Base-by-base conservation (phyloP, 2,329 filamentous ascomycete genomes). In the Fusarium redolens region DNA sequence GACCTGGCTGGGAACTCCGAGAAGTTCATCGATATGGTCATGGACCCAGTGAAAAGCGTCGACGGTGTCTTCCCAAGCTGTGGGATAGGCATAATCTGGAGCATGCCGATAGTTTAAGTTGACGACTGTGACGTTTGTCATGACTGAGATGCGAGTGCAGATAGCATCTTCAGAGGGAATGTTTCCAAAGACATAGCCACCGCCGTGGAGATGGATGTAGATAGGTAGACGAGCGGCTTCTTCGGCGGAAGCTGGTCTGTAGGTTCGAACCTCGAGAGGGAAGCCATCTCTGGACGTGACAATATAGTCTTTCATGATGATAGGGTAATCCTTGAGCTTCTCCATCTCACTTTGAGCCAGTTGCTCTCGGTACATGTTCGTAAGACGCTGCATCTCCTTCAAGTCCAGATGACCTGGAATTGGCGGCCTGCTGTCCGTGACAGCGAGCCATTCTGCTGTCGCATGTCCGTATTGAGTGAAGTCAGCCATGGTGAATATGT, bases 91-190 rank as follows among this genome's bases (percentile, higher is more conserved):
- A 68, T 84, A 79, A 57, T 90, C 85, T 0, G 89, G 89, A 0
- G 88, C 88, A 72, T 91, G 88, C 0, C 89, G 85, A 75, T 91
- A 91, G 70, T 89, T 88, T 17, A 90, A 80, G 45, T 89, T 88
- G 3, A 90, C 72, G 0, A 90, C 87, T 0, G 86, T 78, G 4
- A 85, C 81, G 2, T 79, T 77, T 0, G 82, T 76, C 8, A 81
- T 80, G 17, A 84, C 75, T 0, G 87, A 85, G 14, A 89, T 83
- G 0, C 82, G 81, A 0, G 85, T 78, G 69, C 88, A 91, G 2
- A 80, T 81, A 0, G 85, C 84, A 60, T 91, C 88, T 67, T 91
- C 89, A 0, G 85, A 85, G 3, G 77, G 71, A 5, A 90, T 74
- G 0, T 85, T 87, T 4, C 89, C 89, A n/a, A 87, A 86, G 13